Evolutionary conservation across 257 asterid species (phyloP).

Genomic region (Solanum tarijense): DNA sequence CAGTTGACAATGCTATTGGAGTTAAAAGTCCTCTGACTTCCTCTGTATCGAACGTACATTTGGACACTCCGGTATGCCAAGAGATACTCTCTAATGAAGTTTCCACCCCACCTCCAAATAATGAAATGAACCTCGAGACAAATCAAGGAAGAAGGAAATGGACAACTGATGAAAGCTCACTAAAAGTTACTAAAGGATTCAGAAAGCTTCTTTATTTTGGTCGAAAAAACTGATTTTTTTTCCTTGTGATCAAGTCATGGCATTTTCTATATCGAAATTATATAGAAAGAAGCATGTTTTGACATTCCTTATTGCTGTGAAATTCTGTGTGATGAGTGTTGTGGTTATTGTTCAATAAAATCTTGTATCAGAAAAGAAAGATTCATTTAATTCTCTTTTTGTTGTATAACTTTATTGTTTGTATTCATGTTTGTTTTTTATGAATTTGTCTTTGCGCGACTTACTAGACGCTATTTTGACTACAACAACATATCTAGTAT

Average conservation of each 20-base stretch:
- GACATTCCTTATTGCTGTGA: not conserved
- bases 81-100: conserved; percentile 21
- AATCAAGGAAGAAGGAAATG: conserved; percentile 53
- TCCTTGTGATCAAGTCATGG: not conserved
- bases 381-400: not conserved
- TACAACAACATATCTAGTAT: not conserved
- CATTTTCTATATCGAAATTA: not conserved
- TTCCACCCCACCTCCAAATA: conserved; percentile 40
- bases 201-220: conserved; percentile 66
- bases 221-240: conserved; percentile 29
- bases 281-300: not conserved
- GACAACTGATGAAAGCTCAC: conserved; percentile 46
- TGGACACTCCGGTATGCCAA: conserved; percentile 22
- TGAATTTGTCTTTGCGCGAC: not conserved
- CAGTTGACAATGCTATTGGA: conserved; percentile 3
- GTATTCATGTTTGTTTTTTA: not conserved
- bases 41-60: conserved; percentile 5
- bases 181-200: conserved; percentile 58
- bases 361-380: not conserved
- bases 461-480: not conserved
- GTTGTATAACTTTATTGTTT: not conserved
- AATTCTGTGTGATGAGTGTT: not conserved
- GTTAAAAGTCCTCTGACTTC: not conserved
- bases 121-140: conserved; percentile 26
- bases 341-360: not conserved